Percentiles rank a stretch among this genome's conserved stretches.
Evolutionary conservation across 129 eudicot genomes (phyloP).

Genomic region (Solidago caesia): DNA sequence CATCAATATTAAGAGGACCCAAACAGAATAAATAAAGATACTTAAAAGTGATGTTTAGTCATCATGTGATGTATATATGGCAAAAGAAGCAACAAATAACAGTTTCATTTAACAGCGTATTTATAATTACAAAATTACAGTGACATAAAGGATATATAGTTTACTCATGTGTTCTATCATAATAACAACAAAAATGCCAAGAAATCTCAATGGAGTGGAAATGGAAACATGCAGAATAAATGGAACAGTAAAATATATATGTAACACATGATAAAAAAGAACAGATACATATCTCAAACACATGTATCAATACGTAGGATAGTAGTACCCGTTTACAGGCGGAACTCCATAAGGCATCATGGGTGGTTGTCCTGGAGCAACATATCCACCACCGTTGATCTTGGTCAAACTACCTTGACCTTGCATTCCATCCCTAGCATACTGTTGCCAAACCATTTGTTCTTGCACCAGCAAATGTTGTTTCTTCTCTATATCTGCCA

Average conservation of each 20-base stretch:
- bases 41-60: constrained; percentile 38
- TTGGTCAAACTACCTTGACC: constrained; percentile 76
- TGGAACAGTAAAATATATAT: constrained; percentile 21
- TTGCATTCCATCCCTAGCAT: constrained; percentile 77
- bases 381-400: constrained; percentile 55
- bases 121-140: constrained; percentile 22
- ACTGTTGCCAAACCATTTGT: constrained; percentile 90
- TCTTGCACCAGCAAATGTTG: constrained; percentile 84
- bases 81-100: constrained; percentile 21
- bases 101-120: constrained; percentile 8
- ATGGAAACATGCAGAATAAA: constrained; percentile 21
- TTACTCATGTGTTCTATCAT: constrained; percentile 32
- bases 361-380: constrained; percentile 58
- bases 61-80: constrained; percentile 62
- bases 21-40: constrained; percentile 28
- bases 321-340: constrained; percentile 58
- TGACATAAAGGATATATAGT: constrained; percentile 16
- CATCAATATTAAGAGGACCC: constrained; percentile 23
- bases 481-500: constrained; percentile 91
- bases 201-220: constrained; percentile 1
- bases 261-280: constrained; percentile 14
- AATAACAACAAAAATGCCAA: constrained; percentile 39
- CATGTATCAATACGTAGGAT: constrained; percentile 39
- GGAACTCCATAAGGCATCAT: constrained; percentile 81
- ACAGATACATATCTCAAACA: constrained; percentile 7